A percentile compares a stretch with the other conserved stretches of the same genome.
These are phyloP conservation scores for Pichia deserticola DNA, from an alignment of 805 yeast species.

Conservation along the genomic window DNA sequence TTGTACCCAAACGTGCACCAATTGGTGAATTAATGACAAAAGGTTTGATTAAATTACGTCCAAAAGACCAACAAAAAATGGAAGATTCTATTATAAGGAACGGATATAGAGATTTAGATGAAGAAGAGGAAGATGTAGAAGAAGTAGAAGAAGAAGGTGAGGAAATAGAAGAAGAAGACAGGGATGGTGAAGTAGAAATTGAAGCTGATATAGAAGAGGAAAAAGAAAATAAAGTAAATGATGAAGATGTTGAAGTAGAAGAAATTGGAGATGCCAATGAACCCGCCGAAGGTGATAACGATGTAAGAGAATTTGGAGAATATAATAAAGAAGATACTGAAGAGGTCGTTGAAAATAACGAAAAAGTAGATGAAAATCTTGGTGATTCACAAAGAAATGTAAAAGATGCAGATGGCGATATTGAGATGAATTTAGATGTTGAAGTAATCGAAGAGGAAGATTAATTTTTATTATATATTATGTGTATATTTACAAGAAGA, in stretches of 20 bases:
- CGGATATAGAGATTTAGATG: slow-evolving; percentile 3
- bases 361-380: background rate
- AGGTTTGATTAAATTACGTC: slow-evolving; percentile 29
- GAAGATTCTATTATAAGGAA: background rate
- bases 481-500: too few species aligned
- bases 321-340: background rate
- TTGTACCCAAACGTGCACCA: slow-evolving; percentile 57
- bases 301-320: background rate
- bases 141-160: slow-evolving; percentile 1
- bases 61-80: slow-evolving; percentile 8
- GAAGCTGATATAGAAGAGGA: background rate
- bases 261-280: background rate
- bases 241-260: background rate
- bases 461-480: too few species aligned
- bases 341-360: background rate
- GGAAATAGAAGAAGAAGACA: background rate
- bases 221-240: background rate
- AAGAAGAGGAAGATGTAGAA: background rate
- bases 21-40: slow-evolving; percentile 40
- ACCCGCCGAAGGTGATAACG: background rate
- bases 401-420: background rate
- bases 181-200: background rate
- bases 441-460: slow-evolving; percentile 4
- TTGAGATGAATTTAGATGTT: background rate
- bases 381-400: slow-evolving; percentile 1